These are phyloP conservation scores for Pyrenochaeta sp. DNA, from an alignment of 2,329 filamentous ascomycete genomes.

Conservation along the genomic window DNA sequence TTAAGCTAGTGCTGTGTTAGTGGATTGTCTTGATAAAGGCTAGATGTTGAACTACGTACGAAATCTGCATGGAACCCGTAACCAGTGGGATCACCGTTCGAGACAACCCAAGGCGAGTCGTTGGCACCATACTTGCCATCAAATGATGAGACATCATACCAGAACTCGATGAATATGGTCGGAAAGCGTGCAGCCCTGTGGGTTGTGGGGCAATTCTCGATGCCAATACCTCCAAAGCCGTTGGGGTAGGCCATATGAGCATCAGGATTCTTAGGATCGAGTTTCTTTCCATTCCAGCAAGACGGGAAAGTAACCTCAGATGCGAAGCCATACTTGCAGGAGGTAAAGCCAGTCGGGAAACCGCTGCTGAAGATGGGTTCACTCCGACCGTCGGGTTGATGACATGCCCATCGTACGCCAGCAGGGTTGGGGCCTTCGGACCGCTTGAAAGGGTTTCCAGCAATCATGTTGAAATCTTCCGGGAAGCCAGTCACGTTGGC, in stretches of 20 bases:
- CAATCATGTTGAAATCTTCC: constrained; percentile 48
- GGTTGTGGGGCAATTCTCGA: constrained; percentile 45
- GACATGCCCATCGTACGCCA: constrained; percentile 46
- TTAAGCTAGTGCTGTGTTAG: constrained; percentile 27
- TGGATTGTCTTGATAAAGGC: too few species aligned
- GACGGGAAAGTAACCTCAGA: constrained; percentile 47
- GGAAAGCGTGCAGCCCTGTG: constrained; percentile 46
- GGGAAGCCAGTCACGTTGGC: constrained; percentile 50
- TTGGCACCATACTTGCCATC: constrained; percentile 42
- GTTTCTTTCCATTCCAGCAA: constrained; percentile 49
- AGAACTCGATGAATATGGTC: constrained; percentile 51
- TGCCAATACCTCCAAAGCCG: constrained; percentile 28
- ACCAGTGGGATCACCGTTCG: constrained; percentile 50
- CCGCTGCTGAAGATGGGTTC: constrained; percentile 38
- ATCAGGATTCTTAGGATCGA: constrained; percentile 41
- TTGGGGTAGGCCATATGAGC: constrained; percentile 53
- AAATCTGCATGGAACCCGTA: constrained; percentile 50
- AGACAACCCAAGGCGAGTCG: constrained; percentile 44
- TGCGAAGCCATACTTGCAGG: constrained; percentile 47
- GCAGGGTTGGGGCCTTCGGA: constrained; percentile 38
- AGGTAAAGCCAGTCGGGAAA: constrained; percentile 49
- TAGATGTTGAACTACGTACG: constrained; percentile 12
- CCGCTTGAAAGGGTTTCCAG: constrained; percentile 43
- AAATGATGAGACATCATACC: constrained; percentile 48
- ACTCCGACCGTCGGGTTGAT: constrained; percentile 30